These are phyloP conservation scores for Kurtzmaniella fragi DNA, from an alignment of 805 yeast species.

Conservation along the genomic window DNA sequence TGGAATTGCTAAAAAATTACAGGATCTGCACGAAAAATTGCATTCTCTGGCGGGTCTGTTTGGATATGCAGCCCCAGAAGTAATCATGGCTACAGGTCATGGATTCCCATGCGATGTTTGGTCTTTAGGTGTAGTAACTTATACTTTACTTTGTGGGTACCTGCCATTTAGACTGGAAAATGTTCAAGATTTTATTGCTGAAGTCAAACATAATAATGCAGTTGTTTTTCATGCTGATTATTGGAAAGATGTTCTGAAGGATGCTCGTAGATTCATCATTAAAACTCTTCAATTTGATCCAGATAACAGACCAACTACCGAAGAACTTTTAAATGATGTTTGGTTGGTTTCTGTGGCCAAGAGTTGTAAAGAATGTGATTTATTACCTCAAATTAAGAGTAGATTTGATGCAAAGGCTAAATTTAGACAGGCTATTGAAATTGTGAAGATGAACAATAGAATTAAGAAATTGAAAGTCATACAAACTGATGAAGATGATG, in stretches of 20 bases:
- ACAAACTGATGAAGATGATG: slow-evolving; percentile 55
- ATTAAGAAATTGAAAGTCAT: slow-evolving; percentile 63
- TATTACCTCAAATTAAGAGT: slow-evolving; percentile 74
- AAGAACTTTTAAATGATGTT: slow-evolving; percentile 58
- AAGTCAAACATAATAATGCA: slow-evolving; percentile 65
- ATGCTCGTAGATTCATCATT: slow-evolving; percentile 75
- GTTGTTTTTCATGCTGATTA: slow-evolving; percentile 84
- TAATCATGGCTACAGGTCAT: slow-evolving; percentile 75
- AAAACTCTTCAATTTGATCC: slow-evolving; percentile 69
- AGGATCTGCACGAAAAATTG: slow-evolving; percentile 53
- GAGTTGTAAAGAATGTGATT: slow-evolving; percentile 52
- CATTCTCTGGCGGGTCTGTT: slow-evolving; percentile 82
- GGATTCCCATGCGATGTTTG: slow-evolving; percentile 95
- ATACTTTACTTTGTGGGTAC: slow-evolving; percentile 86
- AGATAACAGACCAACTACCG: slow-evolving; percentile 61
- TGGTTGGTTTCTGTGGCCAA: slow-evolving; percentile 59
- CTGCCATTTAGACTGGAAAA: slow-evolving; percentile 87
- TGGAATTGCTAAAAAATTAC: slow-evolving; percentile 84
- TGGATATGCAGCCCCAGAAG: slow-evolving; percentile 98
- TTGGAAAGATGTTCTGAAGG: slow-evolving; percentile 77
- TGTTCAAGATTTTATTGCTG: slow-evolving; percentile 73
- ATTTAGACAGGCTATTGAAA: slow-evolving; percentile 80
- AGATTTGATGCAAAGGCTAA: slow-evolving; percentile 81
- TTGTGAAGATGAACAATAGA: slow-evolving; percentile 76
- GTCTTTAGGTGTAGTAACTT: slow-evolving; percentile 92